Evolutionary conservation across 495 filamentous ascomycete species (phyloP), one percentile per base, ranked within the genome.

Genomic region (Tuber brumale): DNA sequence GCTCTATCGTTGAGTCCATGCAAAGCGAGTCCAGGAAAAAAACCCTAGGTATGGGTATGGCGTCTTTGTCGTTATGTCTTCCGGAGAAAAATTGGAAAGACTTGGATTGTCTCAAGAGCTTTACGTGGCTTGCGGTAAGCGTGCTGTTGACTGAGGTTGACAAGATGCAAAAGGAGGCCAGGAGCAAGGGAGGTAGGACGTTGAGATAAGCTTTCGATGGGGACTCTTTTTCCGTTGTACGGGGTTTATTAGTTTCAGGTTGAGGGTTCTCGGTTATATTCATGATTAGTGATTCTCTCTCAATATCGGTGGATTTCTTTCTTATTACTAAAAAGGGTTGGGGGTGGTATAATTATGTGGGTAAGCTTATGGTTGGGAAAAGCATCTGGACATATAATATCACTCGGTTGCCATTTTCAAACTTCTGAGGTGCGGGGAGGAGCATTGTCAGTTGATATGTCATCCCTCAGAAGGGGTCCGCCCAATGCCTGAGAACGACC

Each of bases 21-120:
- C 84, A 84, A 12, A 85, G 84, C 31, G 84, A 83, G 21, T 79
- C 82, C 27, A 83, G 82, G 48, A 82, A 77, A 66, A 86, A 87
- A 75, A 79, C 85, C 46, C 83, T 89, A 73, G 85, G 85, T 70
- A 82, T 86, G 31, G 84, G 84, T 8, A 85, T 89, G 69, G 88
- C 88, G 6, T 89, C 87, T 76, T 81, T 90, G 69, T 70, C 78
- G 37, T 76, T 88, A 3, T 86, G 83, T 2, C 75, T 86, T 70
- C 51, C 79, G 69, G 79, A 86, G 57, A 72, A 77, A n/a, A 74
- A 43, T 2, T 73, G 74, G 75, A 78, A 78, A 27, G 76, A 77
- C 51, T 72, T 83, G 39, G 83, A 81, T 7, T 76, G 76, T 66
- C 71, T 89, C 75, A 75, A 83, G 75, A 89, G 87, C 74, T 89